Conservation (phyloP, 2,329 filamentous ascomycete species). For the Claviceps sp. region DNA sequence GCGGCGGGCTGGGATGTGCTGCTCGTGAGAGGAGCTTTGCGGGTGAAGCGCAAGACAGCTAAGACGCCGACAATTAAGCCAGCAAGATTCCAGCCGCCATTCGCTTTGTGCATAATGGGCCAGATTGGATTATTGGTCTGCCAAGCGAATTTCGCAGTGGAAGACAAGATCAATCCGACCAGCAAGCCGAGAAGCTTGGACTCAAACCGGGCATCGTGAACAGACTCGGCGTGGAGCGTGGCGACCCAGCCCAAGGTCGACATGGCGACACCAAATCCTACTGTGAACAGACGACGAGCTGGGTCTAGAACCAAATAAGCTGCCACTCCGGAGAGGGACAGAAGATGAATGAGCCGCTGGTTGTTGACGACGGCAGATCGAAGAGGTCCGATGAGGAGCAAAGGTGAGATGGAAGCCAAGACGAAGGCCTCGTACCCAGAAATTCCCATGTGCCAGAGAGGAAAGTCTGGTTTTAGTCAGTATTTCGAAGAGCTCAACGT, state of each 20-base stretch:
- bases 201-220: slow-evolving; percentile 64
- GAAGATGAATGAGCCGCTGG: slow-evolving; percentile 55
- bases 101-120: slow-evolving; percentile 81
- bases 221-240: slow-evolving; percentile 65
- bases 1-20: slow-evolving; percentile 24
- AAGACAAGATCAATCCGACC: slow-evolving; percentile 72
- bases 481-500: background rate
- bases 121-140: slow-evolving; percentile 93
- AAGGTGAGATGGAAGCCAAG: slow-evolving; percentile 69
- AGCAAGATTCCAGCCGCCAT: slow-evolving; percentile 84
- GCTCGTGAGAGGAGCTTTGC: slow-evolving; percentile 40
- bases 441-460: slow-evolving; percentile 97
- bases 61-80: slow-evolving; percentile 65
- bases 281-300: slow-evolving; percentile 61
- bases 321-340: slow-evolving; percentile 65
- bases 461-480: slow-evolving; percentile 52
- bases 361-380: slow-evolving; percentile 57
- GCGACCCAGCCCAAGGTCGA: slow-evolving; percentile 75
- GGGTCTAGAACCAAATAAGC: slow-evolving; percentile 67
- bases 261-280: slow-evolving; percentile 69
- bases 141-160: slow-evolving; percentile 82
- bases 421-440: slow-evolving; percentile 89
- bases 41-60: slow-evolving; percentile 63
- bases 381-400: slow-evolving; percentile 59
- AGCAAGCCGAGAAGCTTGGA: slow-evolving; percentile 68